Evolutionary conservation across 116 monocot species (phyloP).

Genomic region (Dioscorea cayenensis): DNA sequence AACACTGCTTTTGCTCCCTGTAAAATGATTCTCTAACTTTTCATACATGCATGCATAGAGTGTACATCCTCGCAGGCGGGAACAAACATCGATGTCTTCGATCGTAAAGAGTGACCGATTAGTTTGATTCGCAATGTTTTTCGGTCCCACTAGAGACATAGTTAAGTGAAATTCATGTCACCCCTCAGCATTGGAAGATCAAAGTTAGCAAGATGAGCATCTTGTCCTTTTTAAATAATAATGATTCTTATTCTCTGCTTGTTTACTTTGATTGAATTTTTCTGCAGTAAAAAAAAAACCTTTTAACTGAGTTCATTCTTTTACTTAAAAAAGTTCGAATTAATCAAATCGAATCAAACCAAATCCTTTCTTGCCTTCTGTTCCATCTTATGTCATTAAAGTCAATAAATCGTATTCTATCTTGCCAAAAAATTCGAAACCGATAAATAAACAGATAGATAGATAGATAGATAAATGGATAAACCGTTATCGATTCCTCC

Average conservation of each 20-base stretch:
- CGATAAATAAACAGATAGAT: conserved; percentile 5
- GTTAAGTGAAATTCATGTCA: not conserved
- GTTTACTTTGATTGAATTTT: not conserved
- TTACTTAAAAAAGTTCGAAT: not conserved
- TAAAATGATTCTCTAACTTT: conserved; percentile 6
- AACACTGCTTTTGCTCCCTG: not conserved
- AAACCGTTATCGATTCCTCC: not conserved
- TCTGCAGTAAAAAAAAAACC: not conserved
- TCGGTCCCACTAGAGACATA: not conserved
- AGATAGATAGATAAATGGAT: not conserved
- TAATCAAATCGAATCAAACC: not conserved
- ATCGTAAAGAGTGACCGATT: not conserved
- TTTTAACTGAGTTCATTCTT: not conserved
- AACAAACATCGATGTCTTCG: not conserved
- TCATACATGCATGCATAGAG: not conserved
- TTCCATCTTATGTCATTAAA: not conserved
- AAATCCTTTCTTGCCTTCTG: not conserved
- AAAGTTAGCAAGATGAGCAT: conserved; percentile 8
- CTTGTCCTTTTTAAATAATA: not conserved
- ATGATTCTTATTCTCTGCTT: conserved; percentile 3
- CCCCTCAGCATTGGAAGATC: not conserved
- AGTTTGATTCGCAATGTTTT: not conserved
- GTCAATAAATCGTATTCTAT: not conserved
- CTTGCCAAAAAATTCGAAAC: conserved; percentile 1
- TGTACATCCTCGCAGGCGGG: not conserved